Evolutionary conservation across 805 yeast genomes (phyloP).

Genomic region (Kazachstania kunashirensis): DNA sequence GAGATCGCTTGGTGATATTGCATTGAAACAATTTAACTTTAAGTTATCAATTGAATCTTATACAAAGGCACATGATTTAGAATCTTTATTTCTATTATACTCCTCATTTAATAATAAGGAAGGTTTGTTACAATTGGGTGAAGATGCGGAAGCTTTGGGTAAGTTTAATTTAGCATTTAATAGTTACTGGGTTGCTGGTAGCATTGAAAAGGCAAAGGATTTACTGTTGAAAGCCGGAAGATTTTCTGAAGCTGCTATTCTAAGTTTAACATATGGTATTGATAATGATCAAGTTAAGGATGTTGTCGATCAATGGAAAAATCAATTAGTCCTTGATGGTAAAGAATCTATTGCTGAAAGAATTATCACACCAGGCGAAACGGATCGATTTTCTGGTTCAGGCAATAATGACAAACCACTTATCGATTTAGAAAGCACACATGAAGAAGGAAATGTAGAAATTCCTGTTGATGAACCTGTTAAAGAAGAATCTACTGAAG

Average conservation of each 20-base stretch:
- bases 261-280: constrained; percentile 59
- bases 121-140: constrained; percentile 55
- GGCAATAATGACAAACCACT: constrained; percentile 25
- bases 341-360: constrained; percentile 54
- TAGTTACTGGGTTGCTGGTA: constrained; percentile 80
- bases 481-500: constrained; percentile 11
- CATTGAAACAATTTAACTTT: constrained; percentile 69
- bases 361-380: constrained; percentile 37
- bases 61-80: constrained; percentile 67
- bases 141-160: constrained; percentile 59
- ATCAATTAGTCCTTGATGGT: constrained; percentile 39
- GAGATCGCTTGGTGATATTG: constrained; percentile 85
- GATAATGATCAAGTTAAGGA: constrained; percentile 36
- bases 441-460: constrained; percentile 18
- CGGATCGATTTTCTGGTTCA: constrained; percentile 25
- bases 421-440: constrained; percentile 34
- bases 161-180: constrained; percentile 86
- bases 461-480: not conserved
- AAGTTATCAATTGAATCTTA: constrained; percentile 73
- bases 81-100: constrained; percentile 71
- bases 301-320: constrained; percentile 60
- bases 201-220: constrained; percentile 50
- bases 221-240: constrained; percentile 61
- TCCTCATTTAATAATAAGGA: constrained; percentile 66
- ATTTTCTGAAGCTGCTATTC: constrained; percentile 74